Conservation (phyloP, 2,329 filamentous ascomycete genomes). For the Mycogone perniciosa region DNA sequence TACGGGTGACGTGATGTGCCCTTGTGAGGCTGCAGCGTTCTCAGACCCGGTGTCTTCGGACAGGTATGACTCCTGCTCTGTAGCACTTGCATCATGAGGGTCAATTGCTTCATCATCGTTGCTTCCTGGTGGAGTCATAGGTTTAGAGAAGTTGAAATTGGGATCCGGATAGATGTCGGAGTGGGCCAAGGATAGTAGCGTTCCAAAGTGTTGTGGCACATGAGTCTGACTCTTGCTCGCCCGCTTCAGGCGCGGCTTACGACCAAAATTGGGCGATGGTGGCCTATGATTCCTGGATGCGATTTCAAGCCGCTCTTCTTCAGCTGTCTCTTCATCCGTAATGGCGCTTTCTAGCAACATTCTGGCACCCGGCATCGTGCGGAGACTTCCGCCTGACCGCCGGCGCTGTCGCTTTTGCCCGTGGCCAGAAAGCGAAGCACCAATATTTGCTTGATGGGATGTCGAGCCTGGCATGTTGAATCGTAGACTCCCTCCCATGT, state of each 20-base stretch:
- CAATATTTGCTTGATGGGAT: constrained; percentile 16
- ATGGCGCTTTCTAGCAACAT: constrained; percentile 32
- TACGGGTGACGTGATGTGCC: constrained; percentile 18
- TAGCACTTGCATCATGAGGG: not conserved
- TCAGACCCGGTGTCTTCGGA: constrained; percentile 3
- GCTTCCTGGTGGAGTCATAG: constrained; percentile 20
- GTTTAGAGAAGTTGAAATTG: constrained; percentile 33
- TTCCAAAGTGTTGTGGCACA: constrained; percentile 19
- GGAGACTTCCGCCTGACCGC: constrained; percentile 45
- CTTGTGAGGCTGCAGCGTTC: constrained; percentile 12
- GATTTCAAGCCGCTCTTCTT: constrained; percentile 40
- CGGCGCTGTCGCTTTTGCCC: constrained; percentile 36
- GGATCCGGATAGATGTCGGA: constrained; percentile 11
- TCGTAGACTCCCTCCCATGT: constrained; percentile 22
- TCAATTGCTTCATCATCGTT: not conserved
- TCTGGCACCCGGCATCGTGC: constrained; percentile 31
- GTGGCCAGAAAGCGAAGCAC: constrained; percentile 22
- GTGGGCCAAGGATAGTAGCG: constrained; percentile 13
- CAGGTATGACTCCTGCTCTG: constrained; percentile 1
- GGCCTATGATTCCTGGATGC: constrained; percentile 22
- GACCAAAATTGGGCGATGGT: constrained; percentile 22
- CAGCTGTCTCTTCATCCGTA: constrained; percentile 39
- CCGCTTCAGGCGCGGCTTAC: constrained; percentile 37
- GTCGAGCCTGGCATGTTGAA: constrained; percentile 16
- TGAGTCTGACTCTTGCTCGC: constrained; percentile 35